Percentiles rank a stretch among this genome's conserved stretches.
These are phyloP conservation scores for Volvox carteri DNA, from an alignment of 163 green algal species.

Conservation along the genomic window DNA sequence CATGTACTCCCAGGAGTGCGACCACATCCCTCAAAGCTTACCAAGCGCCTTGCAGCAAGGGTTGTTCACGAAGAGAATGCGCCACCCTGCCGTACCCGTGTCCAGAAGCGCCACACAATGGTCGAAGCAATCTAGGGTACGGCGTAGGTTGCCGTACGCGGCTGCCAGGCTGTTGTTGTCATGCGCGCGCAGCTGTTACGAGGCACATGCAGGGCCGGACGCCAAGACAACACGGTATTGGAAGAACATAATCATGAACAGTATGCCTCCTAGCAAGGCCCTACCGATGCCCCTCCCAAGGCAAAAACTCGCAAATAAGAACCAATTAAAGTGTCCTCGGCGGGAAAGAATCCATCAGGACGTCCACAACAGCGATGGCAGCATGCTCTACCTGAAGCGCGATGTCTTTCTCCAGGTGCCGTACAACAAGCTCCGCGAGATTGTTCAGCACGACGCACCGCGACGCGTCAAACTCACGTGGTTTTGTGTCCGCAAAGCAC, in stretches of 20 bases:
- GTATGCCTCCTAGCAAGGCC: too few species aligned
- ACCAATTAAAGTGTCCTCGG: too few species aligned
- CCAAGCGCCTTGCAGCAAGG: slow-evolving; percentile 57
- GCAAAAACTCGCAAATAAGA: too few species aligned
- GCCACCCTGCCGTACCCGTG: slow-evolving; percentile 57
- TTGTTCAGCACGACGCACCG: slow-evolving; percentile 63
- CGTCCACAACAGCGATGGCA: not conserved
- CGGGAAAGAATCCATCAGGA: too few species aligned
- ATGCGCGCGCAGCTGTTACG: slow-evolving; percentile 46
- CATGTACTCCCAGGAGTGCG: too few species aligned
- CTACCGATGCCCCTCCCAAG: too few species aligned
- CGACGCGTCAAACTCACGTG: slow-evolving; percentile 63
- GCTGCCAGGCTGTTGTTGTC: slow-evolving; percentile 48
- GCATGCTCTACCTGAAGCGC: slow-evolving; percentile 50
- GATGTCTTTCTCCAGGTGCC: slow-evolving; percentile 73
- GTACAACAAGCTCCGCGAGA: slow-evolving; percentile 69
- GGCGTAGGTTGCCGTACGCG: slow-evolving; percentile 57
- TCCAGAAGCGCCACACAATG: slow-evolving; percentile 73
- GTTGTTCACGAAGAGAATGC: slow-evolving; percentile 70
- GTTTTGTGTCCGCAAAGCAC: slow-evolving; percentile 71
- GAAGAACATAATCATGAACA: not conserved
- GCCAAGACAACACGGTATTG: not conserved
- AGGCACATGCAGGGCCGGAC: not conserved
- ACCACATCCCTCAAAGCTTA: too few species aligned
- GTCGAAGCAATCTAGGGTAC: slow-evolving; percentile 69